These are phyloP conservation scores for Ogataea philodendri DNA, from an alignment of 805 yeast genomes.

Conservation along the genomic window DNA sequence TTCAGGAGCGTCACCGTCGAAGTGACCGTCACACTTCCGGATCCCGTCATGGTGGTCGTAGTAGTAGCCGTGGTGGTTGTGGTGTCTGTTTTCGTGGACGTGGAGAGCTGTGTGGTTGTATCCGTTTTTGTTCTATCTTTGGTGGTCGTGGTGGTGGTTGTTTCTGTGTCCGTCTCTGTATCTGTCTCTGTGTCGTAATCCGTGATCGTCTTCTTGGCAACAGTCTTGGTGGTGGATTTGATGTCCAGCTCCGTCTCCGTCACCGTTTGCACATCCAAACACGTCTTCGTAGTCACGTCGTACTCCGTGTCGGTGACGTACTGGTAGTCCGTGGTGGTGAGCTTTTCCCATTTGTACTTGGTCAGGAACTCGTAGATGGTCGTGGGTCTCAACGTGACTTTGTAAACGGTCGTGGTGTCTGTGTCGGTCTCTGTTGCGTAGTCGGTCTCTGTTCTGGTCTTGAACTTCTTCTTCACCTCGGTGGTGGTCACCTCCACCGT, in stretches of 20 bases:
- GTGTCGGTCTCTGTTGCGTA: conserved; percentile 21
- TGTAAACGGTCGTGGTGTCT: conserved; percentile 22
- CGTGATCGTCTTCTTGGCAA: conserved; percentile 20
- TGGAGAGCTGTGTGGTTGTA: conserved; percentile 11
- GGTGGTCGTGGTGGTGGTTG: conserved; percentile 11
- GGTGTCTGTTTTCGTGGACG: conserved; percentile 12
- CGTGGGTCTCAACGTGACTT: conserved; percentile 19
- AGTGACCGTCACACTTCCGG: conserved; percentile 11
- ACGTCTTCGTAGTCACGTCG: conserved; percentile 19
- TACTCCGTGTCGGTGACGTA: conserved; percentile 20
- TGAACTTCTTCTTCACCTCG: conserved; percentile 10
- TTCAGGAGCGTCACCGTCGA: conserved; percentile 16
- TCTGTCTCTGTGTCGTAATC: conserved; percentile 18
- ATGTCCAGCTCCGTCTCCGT: conserved; percentile 21
- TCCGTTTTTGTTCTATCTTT: conserved; percentile 8
- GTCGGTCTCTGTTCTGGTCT: conserved; percentile 15
- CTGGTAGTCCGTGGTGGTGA: conserved; percentile 16
- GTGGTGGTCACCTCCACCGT: conserved; percentile 17
- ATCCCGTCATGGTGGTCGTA: conserved; percentile 7
- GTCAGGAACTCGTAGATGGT: conserved; percentile 19
- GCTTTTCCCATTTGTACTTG: conserved; percentile 20
- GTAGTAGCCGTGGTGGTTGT: conserved; percentile 11
- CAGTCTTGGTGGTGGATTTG: conserved; percentile 10
- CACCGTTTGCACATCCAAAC: conserved; percentile 12
- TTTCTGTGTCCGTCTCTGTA: conserved; percentile 16